Evolutionary conservation across 1,139 yeast species (phyloP).

Genomic region (Diutina scorzettiae): DNA sequence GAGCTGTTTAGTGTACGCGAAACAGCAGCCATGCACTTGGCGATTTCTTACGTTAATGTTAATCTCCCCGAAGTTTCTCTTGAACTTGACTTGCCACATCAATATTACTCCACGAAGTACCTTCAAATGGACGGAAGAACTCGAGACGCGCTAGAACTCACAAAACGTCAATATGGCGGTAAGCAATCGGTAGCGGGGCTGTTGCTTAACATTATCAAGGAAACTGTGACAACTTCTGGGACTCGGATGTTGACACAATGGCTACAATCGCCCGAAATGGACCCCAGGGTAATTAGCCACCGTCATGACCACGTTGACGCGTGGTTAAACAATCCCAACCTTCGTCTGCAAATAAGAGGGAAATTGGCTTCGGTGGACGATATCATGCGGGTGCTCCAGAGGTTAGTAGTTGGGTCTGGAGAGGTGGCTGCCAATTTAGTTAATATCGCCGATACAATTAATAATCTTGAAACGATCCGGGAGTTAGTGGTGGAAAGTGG

Average conservation of each 20-base stretch:
- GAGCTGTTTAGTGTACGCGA: slow-evolving; percentile 39
- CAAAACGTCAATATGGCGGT: slow-evolving; percentile 39
- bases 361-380: slow-evolving; percentile 23
- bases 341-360: slow-evolving; percentile 19
- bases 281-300: slow-evolving; percentile 36
- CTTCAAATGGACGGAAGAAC: slow-evolving; percentile 81
- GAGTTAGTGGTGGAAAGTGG: slow-evolving; percentile 9
- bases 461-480: slow-evolving; percentile 16
- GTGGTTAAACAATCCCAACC: slow-evolving; percentile 29
- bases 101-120: slow-evolving; percentile 32
- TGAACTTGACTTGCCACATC: slow-evolving; percentile 25
- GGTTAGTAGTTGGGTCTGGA: slow-evolving; percentile 25
- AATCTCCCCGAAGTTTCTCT: slow-evolving; percentile 31
- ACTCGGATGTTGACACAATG: slow-evolving; percentile 66
- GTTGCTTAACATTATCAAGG: slow-evolving; percentile 48
- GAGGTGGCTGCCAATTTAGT: slow-evolving; percentile 21
- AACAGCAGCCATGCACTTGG: slow-evolving; percentile 33
- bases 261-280: slow-evolving; percentile 71
- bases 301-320: slow-evolving; percentile 55
- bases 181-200: slow-evolving; percentile 57
- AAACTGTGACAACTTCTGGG: slow-evolving; percentile 77
- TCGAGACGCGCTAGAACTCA: slow-evolving; percentile 67
- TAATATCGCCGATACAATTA: slow-evolving; percentile 22
- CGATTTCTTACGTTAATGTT: slow-evolving; percentile 26
- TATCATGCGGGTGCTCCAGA: slow-evolving; percentile 26